Conservation (phyloP, 2,329 filamentous ascomycete genomes). For the Aspergillus luchuensis region DNA sequence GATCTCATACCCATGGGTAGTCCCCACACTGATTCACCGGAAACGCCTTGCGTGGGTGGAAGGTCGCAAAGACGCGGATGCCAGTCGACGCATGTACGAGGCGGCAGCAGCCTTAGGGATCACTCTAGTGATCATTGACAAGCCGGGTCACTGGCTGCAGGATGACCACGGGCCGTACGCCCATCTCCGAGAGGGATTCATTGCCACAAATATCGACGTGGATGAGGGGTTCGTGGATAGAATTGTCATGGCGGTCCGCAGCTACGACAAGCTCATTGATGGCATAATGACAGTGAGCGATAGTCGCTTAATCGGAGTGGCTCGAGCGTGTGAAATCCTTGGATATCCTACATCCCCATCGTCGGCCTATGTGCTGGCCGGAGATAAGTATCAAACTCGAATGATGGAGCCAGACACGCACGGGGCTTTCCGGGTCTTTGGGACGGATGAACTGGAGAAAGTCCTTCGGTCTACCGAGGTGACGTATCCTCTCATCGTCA, state of each 20-base stretch:
- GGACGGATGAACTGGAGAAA: neutral
- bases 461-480: neutral
- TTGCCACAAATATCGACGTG: neutral
- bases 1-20: no score
- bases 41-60: no score
- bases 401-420: neutral
- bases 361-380: neutral
- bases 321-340: neutral
- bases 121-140: neutral
- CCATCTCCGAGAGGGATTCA: neutral
- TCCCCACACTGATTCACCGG: no score
- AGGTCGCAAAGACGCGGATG: no score
- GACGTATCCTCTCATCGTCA: slow-evolving; percentile 3
- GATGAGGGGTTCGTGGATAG: neutral
- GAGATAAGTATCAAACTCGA: neutral
- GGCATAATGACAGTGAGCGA: neutral
- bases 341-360: neutral
- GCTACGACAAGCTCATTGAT: neutral
- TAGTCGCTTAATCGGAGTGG: neutral
- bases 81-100: neutral
- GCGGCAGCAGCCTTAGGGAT: neutral
- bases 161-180: neutral
- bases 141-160: neutral
- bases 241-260: neutral
- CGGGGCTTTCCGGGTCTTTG: neutral